Conservation (phyloP, 2,329 filamentous ascomycete species). For the Hymenoscyphus linearis region DNA sequence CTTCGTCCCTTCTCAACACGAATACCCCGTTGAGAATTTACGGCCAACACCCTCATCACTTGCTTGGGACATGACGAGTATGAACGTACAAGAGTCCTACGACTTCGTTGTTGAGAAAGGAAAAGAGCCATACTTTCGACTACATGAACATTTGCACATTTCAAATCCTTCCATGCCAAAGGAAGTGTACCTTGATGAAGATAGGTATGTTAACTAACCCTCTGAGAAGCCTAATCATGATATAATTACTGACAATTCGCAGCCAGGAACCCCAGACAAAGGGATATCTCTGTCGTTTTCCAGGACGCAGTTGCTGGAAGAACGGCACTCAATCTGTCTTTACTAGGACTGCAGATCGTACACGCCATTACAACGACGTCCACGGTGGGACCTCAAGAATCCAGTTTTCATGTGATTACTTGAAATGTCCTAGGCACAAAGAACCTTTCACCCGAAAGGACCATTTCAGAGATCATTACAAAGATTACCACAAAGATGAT, state of each 20-base stretch:
- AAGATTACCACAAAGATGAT: conserved; percentile 43
- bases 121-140: conserved; percentile 4
- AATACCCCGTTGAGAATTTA: neutral
- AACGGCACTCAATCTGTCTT: conserved; percentile 17
- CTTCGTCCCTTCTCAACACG: neutral
- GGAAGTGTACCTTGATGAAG: conserved; percentile 7
- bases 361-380: conserved; percentile 33
- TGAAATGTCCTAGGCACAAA: conserved; percentile 27
- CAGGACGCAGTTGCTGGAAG: conserved; percentile 17
- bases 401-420: conserved; percentile 29
- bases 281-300: conserved; percentile 20
- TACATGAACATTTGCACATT: neutral
- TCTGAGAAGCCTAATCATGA: neutral
- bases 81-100: conserved; percentile 3
- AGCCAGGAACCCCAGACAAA: neutral
- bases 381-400: conserved; percentile 22
- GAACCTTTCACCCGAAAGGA: conserved; percentile 42
- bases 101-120: conserved; percentile 3
- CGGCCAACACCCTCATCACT: conserved; percentile 6
- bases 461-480: conserved; percentile 43
- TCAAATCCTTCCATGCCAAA: neutral
- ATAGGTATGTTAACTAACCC: neutral
- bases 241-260: neutral
- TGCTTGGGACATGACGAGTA: conserved; percentile 2
- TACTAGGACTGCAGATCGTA: conserved; percentile 33